Evolutionary conservation across 148 eudicot species (phyloP).

Genomic region (Rheum nobile): DNA sequence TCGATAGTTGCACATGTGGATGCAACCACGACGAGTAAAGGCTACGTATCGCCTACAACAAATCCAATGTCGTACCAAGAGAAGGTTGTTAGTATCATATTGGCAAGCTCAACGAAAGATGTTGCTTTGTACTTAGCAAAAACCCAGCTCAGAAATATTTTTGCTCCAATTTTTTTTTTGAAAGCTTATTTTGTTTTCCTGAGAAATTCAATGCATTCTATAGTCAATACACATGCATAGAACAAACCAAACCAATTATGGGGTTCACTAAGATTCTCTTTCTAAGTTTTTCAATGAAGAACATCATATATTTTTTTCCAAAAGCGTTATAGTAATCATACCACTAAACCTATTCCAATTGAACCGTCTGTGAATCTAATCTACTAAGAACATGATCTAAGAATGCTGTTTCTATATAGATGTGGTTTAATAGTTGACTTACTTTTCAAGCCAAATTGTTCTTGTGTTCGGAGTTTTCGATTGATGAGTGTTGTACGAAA

Average conservation of each 20-base stretch:
- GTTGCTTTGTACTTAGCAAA: background rate
- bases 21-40: background rate
- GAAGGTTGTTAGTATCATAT: background rate
- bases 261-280: too few species aligned
- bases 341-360: background rate
- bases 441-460: background rate
- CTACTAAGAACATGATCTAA: background rate
- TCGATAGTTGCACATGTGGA: background rate
- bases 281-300: too few species aligned
- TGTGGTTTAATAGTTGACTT: too few species aligned
- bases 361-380: background rate
- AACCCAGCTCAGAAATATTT: too few species aligned
- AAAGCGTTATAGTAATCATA: too few species aligned
- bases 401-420: too few species aligned
- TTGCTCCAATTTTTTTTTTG: background rate
- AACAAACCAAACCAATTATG: too few species aligned
- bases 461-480: background rate
- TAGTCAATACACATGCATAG: too few species aligned
- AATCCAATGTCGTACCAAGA: background rate
- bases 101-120: background rate
- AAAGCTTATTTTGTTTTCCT: too few species aligned
- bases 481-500: background rate
- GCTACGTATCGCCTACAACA: background rate
- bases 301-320: background rate
- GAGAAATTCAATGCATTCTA: too few species aligned